Evolutionary conservation across 345 rosid genomes (phyloP).

Genomic region (Aegle marmelos): DNA sequence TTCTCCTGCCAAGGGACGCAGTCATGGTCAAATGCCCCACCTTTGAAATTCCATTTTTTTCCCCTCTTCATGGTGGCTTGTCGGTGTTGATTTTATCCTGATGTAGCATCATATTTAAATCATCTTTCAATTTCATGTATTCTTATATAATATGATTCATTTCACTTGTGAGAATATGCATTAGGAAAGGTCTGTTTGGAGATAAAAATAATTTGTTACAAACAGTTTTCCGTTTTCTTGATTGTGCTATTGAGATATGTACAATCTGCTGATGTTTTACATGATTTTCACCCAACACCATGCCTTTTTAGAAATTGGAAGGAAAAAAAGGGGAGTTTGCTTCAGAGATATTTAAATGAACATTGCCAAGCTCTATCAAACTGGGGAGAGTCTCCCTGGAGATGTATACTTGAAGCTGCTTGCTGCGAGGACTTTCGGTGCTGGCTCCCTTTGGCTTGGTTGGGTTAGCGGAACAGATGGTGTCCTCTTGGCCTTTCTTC

Average conservation of each 20-base stretch:
- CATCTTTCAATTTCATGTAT: too few species aligned
- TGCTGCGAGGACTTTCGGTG: constrained; percentile 85
- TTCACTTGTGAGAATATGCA: too few species aligned
- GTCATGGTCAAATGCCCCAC: too few species aligned
- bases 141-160: too few species aligned
- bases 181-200: not conserved
- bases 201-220: not conserved
- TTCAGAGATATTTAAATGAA: constrained; percentile 84
- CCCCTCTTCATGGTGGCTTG: too few species aligned
- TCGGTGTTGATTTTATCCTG: too few species aligned
- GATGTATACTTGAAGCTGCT: constrained; percentile 77
- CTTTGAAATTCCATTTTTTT: too few species aligned
- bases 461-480: constrained; percentile 51
- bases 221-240: not conserved
- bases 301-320: too few species aligned
- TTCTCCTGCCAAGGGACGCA: too few species aligned
- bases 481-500: not conserved
- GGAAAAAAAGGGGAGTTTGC: not conserved
- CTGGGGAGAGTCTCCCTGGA: constrained; percentile 81
- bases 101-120: not conserved
- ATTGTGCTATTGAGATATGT: not conserved
- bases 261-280: constrained; percentile 4
- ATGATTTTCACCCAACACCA: not conserved
- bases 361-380: constrained; percentile 83
- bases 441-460: constrained; percentile 81